A percentile compares a stretch with the other conserved stretches of the same genome.
Evolutionary conservation across 2,329 filamentous ascomycete genomes (phyloP).

Genomic region (Fusarium dimerum): DNA sequence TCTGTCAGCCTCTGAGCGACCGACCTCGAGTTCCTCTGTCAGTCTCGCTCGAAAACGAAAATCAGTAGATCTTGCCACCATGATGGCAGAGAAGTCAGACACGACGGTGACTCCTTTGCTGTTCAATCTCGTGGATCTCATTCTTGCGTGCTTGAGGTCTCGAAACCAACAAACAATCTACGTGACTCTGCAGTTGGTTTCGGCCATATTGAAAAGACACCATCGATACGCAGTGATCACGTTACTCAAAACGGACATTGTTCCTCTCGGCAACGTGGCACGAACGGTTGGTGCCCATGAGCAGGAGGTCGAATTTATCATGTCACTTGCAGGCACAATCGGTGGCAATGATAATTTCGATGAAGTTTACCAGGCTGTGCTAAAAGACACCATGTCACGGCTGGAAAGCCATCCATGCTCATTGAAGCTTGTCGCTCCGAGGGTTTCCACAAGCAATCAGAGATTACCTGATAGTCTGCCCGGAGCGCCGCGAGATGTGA

Average conservation of each 20-base stretch:
- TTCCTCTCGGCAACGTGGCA: conserved; percentile 53
- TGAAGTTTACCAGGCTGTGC: conserved; percentile 68
- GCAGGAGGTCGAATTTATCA: conserved; percentile 71
- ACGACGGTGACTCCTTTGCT: conserved; percentile 76
- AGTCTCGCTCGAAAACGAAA: conserved; percentile 79
- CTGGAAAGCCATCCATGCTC: conserved; percentile 76
- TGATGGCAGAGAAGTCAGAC: conserved; percentile 75
- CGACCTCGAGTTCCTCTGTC: conserved; percentile 50
- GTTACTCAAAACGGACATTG: conserved; percentile 66
- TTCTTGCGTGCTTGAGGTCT: conserved; percentile 82
- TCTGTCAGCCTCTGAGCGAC: conserved; percentile 35
- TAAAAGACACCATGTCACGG: conserved; percentile 69
- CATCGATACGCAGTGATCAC: conserved; percentile 83
- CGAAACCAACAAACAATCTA: conserved; percentile 85
- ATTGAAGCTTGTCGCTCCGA: conserved; percentile 65
- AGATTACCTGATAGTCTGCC: conserved; percentile 60
- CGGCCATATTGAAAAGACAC: conserved; percentile 82
- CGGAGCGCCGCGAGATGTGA: conserved; percentile 61
- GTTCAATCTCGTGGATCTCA: conserved; percentile 91
- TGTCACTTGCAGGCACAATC: conserved; percentile 67
- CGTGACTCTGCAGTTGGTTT: conserved; percentile 84
- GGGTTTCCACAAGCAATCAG: conserved; percentile 56
- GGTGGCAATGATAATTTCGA: conserved; percentile 71
- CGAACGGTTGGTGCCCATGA: conserved; percentile 75
- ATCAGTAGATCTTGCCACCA: conserved; percentile 82